Percentiles rank a stretch among this genome's conserved stretches.
These are phyloP conservation scores for Solanum chmielewskii DNA, from an alignment of 257 asterid species.

Conservation along the genomic window DNA sequence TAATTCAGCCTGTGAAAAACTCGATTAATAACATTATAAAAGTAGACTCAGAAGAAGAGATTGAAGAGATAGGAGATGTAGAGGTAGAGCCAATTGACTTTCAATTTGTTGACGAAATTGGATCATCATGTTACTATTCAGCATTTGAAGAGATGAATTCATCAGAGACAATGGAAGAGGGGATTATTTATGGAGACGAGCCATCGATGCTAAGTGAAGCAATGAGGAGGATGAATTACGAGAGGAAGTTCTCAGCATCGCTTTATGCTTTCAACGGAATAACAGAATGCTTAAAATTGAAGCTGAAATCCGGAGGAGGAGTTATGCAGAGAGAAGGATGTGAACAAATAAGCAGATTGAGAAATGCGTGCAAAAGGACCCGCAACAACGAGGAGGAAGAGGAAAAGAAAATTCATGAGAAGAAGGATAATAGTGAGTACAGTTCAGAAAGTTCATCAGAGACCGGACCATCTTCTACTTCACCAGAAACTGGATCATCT, in stretches of 20 bases:
- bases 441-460: background rate
- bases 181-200: conserved; percentile 13
- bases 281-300: conserved; percentile 54
- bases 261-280: conserved; percentile 73
- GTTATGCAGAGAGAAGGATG: conserved; percentile 12
- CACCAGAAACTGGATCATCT: background rate
- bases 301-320: conserved; percentile 20
- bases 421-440: background rate
- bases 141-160: conserved; percentile 44
- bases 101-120: conserved; percentile 57
- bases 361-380: conserved; percentile 34
- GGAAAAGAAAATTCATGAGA: background rate
- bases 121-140: conserved; percentile 34
- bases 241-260: conserved; percentile 70
- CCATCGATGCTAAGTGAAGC: conserved; percentile 40
- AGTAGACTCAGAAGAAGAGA: conserved; percentile 9
- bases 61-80: conserved; percentile 12
- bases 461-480: background rate
- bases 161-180: conserved; percentile 1
- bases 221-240: conserved; percentile 64
- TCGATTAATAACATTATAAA: background rate
- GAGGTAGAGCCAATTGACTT: conserved; percentile 35
- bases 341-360: conserved; percentile 34
- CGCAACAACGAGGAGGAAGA: conserved; percentile 9
- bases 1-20: conserved; percentile 2